Evolutionary conservation across 1,139 yeast species (phyloP), one percentile per base, ranked within the genome.

Genomic region (Yamadazyma friedrichii): DNA sequence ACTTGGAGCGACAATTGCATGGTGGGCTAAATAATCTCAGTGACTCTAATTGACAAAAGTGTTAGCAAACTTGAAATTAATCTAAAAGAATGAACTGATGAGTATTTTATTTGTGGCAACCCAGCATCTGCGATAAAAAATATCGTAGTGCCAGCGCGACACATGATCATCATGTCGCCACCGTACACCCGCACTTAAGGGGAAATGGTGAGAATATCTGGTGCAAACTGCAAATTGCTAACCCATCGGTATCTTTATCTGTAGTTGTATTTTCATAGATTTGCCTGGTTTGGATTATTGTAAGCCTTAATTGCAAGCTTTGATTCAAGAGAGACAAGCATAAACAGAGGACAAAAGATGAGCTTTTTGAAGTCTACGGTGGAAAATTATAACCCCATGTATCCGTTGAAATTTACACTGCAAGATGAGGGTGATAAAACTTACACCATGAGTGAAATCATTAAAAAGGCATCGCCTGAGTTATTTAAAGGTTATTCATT

Each of bases 401-500:
- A 49, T 12, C 73, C 75, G 6, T 44, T 67, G 10, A 44, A 47
- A 33, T 64, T 61, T 47, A 9, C 8, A n/a, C 28, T 40, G n/a
- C 43, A 52, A n/a, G 48, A 43, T n/a, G 55, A 51, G 1, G 27
- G 33, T 38, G 32, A 38, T 40, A 26, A 26, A 10, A 1, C 38
- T 66, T 5, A 49, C 55, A n/a, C 62, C 57, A 28, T 61, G 42
- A 26, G 42, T 10, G 47, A 45, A 9, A 40, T 72, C 33, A 53
- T 71, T 31, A 43, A 52, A 22, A 35, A 49, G 5, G 41, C 51
- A 1, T 61, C 65, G 0, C 70, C 72, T 0, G 74, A 68, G 39
- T 53, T 72, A 39, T 28, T 43, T 20, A 45, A 58, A 10, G 73
- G 69, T 3, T 58, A 64, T 40, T 55, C 63, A 20, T 70, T 58